Conservation (phyloP, 192 early-diverging fungal species). For the Phlyctochytrium planicorne region DNA sequence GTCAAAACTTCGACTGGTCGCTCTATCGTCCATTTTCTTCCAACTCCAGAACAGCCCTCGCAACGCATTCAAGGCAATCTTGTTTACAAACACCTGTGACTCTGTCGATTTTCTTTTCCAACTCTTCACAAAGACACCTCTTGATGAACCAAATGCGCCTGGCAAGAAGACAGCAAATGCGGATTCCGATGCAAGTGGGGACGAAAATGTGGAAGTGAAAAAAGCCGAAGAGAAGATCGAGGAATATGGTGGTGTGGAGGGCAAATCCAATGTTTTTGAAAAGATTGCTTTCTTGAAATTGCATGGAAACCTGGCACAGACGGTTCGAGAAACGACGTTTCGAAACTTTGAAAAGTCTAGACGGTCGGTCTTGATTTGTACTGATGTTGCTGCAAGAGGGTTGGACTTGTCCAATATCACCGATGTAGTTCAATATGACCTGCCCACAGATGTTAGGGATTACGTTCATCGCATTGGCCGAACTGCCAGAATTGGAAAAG, state of each 20-base stretch:
- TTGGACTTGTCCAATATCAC: constrained; percentile 93
- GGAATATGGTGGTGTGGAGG: constrained; percentile 16
- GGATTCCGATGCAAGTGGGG: too few species aligned
- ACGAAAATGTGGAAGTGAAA: constrained; percentile 29
- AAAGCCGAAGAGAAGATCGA: constrained; percentile 34
- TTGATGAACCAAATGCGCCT: constrained; percentile 16
- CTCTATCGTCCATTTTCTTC: constrained; percentile 74
- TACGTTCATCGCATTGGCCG: constrained; percentile 98
- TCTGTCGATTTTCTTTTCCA: constrained; percentile 94
- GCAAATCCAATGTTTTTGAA: constrained; percentile 60
- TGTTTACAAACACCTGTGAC: constrained; percentile 93
- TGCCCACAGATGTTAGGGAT: constrained; percentile 88
- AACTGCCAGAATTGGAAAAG: constrained; percentile 90
- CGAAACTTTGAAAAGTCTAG: constrained; percentile 59
- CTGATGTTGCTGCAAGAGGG: constrained; percentile 96
- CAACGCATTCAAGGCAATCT: constrained; percentile 70
- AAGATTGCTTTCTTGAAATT: constrained; percentile 75
- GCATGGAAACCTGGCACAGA: constrained; percentile 86
- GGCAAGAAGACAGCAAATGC: too few species aligned
- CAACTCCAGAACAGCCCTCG: constrained; percentile 33
- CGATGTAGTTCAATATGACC: constrained; percentile 93
- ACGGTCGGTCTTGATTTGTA: constrained; percentile 81
- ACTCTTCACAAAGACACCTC: constrained; percentile 62
- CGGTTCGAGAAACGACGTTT: constrained; percentile 74
- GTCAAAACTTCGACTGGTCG: constrained; percentile 89